Base-by-base conservation (phyloP, 257 asterid genomes). In the Lantana camara region DNA sequence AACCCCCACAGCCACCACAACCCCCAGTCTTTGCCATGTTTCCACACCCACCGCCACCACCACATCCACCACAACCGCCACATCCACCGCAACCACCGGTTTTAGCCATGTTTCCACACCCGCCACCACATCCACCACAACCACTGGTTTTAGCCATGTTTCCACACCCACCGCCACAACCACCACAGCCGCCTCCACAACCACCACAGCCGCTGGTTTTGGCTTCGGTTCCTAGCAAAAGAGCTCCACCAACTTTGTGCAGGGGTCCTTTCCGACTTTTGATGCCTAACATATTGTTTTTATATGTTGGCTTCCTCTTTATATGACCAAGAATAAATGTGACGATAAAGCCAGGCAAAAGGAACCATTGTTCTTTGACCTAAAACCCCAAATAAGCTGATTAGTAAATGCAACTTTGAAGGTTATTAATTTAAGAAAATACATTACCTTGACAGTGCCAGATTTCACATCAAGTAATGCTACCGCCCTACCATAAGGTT, bases 341-440 rank as follows among this genome's bases (percentile, higher is more conserved):
- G 32, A 87, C 76, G 42, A 83, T 7, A 23, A 73, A 40, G 38
- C 75, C 77, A 29, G 95, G 97, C 73, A 81, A 69, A 71, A 88
- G 63, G 64, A 90, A 69, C 88, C 99, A 84, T 64, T 83, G 90
- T 67, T 88, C 95, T 69, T 82, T 90, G 21, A 85, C 95, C 99
- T 93, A 58, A 51, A 61, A 38, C 45, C 59, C 67, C 17, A 52
- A 29, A 27, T 52, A 41, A 57, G 52, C 54, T 56, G 51, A 14
- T 46, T 35, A 16, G 16, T 22, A 16, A 59, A 50, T 32, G 47
- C 66, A 19, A 17, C 42, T 15, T 19, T 17, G 27, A 46, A 67
- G 32, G 69, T 24, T 34, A 57, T 21, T 37, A 37, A 8, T n/a
- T 54, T 20, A 21, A 60, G 29, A 12, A 37, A 30, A 68, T 23